phyloP scores from a whole-genome alignment of 257 asterid genomes.

The Plantago elongata region DNA sequence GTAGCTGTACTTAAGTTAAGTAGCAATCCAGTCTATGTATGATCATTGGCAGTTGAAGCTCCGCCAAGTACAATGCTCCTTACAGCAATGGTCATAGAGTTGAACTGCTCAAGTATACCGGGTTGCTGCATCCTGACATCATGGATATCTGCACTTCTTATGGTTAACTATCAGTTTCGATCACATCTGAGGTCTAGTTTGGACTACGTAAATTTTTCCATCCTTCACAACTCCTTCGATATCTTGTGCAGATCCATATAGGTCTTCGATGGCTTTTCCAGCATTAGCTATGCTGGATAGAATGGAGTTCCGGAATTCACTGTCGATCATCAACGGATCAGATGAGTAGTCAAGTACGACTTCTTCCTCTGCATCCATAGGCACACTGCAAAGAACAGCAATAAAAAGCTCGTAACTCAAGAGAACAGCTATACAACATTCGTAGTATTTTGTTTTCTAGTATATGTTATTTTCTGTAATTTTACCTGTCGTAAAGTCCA shows the following conservation, averaged over 20 bases:
- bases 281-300: constrained; percentile 82
- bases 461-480: constrained; percentile 8
- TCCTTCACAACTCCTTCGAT: constrained; percentile 93
- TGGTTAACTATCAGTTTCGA: neutral
- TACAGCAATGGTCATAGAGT: neutral
- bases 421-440: too few relatives aligned
- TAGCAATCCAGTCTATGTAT: too few relatives aligned
- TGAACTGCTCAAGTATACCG: neutral
- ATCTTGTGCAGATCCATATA: constrained; percentile 87
- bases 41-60: neutral
- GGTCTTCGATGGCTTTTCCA: constrained; percentile 76
- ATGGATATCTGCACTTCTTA: neutral
- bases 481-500: constrained; percentile 94
- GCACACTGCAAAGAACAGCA: constrained; percentile 57
- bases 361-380: constrained; percentile 91
- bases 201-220: constrained; percentile 86
- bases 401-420: neutral
- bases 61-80: neutral
- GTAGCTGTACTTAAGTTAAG: too few relatives aligned
- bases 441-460: neutral
- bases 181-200: constrained; percentile 97
- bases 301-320: constrained; percentile 55
- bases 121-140: neutral
- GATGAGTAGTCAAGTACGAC: constrained; percentile 77
- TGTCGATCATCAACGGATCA: constrained; percentile 57